Conservation (phyloP, 176 grass and related monocot species). For the Themeda triandra region DNA sequence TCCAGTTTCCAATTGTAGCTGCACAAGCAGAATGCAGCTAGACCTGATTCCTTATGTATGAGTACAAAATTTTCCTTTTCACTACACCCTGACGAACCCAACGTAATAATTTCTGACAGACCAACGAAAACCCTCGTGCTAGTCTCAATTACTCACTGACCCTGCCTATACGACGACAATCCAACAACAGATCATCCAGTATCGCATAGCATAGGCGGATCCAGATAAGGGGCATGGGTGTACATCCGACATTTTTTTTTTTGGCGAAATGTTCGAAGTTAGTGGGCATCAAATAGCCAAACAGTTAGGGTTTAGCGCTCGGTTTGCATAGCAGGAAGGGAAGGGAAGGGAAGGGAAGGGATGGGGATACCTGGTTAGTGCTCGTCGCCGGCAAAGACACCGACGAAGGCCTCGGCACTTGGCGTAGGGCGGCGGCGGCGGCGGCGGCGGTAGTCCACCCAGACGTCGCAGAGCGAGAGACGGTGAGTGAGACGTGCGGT, state of each 20-base stretch:
- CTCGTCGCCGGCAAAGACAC: background rate
- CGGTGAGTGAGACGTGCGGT: background rate
- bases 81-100: background rate
- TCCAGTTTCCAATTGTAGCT: background rate
- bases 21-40: background rate
- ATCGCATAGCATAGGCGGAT: background rate
- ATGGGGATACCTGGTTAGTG: background rate
- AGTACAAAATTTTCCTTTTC: too few relatives aligned
- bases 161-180: background rate
- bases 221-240: background rate
- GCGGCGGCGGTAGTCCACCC: background rate
- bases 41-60: background rate
- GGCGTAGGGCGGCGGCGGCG: background rate
- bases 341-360: background rate
- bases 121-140: background rate
- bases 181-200: background rate
- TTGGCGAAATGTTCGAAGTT: background rate
- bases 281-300: background rate
- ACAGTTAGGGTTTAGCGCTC: background rate
- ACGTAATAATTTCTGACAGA: background rate
- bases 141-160: background rate
- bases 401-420: background rate
- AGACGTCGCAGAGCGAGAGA: too few relatives aligned
- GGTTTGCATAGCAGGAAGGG: background rate
- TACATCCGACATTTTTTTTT: background rate